Base-by-base conservation (phyloP, 108 stramenopile genomes). In the Hondaea fermentalgiana region DNA sequence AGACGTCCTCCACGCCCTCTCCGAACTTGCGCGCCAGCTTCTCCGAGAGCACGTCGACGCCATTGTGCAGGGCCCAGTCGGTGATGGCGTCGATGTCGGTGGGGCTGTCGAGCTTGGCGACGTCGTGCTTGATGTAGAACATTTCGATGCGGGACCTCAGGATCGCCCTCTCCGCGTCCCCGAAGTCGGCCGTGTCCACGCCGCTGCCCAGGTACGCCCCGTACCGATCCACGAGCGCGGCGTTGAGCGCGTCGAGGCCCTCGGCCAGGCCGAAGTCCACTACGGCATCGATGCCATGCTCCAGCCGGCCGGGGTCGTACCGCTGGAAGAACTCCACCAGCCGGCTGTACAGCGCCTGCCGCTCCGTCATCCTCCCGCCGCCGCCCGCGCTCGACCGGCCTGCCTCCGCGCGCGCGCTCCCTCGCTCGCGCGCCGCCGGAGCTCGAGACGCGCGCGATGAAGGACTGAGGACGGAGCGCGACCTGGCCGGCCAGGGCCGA, bases 121-220 rank as follows among this genome's bases (percentile, higher is more conserved):
- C 49, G 51, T 83, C 76, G 51, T 83, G 76, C 51, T 83, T 83
- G 49, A 83, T 47, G 76, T 83, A 83, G 23, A 83, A 83, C 76
- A 83, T 83, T 23, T 83, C 76, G 51, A 83, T 83, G 44, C 76
- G 45, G 10, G 49, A 53, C 51, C 76, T 83, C 25, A 83, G 45
- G 51, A 83, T 53, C 76, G 44, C 23, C 28, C 76, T 21, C 76
- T 83, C 76, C n/a, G 49, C 51, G 19, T 47, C 23, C 16, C 76
- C 51, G 51, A 83, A 83, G 12, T 35, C 35, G 35, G 76, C 45
- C 25, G n/a, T 12, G 17, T 83, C 76, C 10, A 6, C 76, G 6
- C 51, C 51, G 76, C 76, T 83, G 76, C 51, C 76, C 10, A 83
- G n/a, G 76, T 53, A 83, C 49, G 45, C 76, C 17, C 76, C 76